Evolutionary conservation across 2,329 filamentous ascomycete species (phyloP).

Genomic region (Rhinocladiella similis): DNA sequence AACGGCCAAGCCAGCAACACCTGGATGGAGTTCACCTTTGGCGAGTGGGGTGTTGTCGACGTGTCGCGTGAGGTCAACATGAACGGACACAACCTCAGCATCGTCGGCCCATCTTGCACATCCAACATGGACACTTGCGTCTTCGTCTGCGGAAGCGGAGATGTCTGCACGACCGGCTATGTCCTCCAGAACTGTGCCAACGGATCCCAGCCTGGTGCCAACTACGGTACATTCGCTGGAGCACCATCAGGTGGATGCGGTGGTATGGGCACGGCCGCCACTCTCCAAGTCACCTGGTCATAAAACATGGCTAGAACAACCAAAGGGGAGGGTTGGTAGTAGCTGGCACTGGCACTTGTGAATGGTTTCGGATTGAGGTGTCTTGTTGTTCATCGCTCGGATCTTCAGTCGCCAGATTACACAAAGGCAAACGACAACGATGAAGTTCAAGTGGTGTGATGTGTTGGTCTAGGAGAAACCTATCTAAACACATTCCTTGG

Average conservation of each 20-base stretch:
- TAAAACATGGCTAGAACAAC: constrained; percentile 4
- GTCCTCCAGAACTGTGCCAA: constrained; percentile 29
- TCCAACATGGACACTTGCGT: constrained; percentile 31
- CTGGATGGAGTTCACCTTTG: constrained; percentile 31
- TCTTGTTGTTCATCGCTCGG: neutral
- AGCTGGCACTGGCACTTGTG: neutral
- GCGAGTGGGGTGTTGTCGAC: constrained; percentile 26
- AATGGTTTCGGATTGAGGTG: no score
- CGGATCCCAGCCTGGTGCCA: constrained; percentile 27
- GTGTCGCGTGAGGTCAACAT: constrained; percentile 32
- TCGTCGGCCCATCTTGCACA: constrained; percentile 25
- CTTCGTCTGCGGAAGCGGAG: constrained; percentile 24
- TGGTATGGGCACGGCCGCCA: constrained; percentile 27
- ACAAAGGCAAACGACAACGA: no score
- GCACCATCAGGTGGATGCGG: constrained; percentile 27
- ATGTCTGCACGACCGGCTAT: constrained; percentile 25
- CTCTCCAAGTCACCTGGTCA: constrained; percentile 25
- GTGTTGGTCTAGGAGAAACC: no score
- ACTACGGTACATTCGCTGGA: constrained; percentile 26
- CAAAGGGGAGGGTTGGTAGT: neutral
- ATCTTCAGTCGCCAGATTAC: no score
- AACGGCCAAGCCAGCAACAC: constrained; percentile 29
- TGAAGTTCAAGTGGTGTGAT: no score
- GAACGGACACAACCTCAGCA: constrained; percentile 28
- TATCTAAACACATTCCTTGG: no score